These are phyloP conservation scores for Thelonectria olida DNA, from an alignment of 2,329 filamentous ascomycete genomes.

Conservation along the genomic window DNA sequence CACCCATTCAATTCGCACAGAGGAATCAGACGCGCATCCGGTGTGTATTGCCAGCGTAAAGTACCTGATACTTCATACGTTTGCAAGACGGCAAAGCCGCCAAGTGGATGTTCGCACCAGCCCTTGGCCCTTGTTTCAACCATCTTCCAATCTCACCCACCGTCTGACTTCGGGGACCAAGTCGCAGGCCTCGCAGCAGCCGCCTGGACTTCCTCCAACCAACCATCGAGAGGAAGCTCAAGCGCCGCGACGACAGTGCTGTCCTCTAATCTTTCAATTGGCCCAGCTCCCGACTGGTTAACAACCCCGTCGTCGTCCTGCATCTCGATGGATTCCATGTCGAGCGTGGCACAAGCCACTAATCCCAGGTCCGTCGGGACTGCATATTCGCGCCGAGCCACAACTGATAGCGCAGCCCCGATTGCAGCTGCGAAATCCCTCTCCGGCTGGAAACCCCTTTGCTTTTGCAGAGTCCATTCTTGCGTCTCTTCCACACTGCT, in stretches of 20 bases:
- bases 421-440: constrained; percentile 30
- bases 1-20: not conserved
- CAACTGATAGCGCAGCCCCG: constrained; percentile 27
- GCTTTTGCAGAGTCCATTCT: not conserved
- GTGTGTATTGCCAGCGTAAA: not conserved
- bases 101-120: constrained; percentile 2
- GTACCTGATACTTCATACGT: not conserved
- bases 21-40: constrained; percentile 4
- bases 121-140: constrained; percentile 22
- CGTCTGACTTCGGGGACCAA: constrained; percentile 22
- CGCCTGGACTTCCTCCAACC: constrained; percentile 27
- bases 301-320: constrained; percentile 23
- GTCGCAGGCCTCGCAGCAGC: constrained; percentile 2
- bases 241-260: constrained; percentile 27
- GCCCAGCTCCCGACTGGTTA: constrained; percentile 17
- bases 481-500: constrained; percentile 8
- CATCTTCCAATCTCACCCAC: constrained; percentile 26
- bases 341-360: constrained; percentile 30
- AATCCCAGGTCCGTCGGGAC: constrained; percentile 26
- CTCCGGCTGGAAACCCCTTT: constrained; percentile 5
- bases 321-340: constrained; percentile 28
- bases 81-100: not conserved
- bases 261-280: constrained; percentile 12
- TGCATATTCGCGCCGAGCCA: constrained; percentile 24
- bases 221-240: constrained; percentile 28